A percentile compares a stretch with the other conserved stretches of the same genome.
Conservation (phyloP, 2,329 filamentous ascomycete species). For the Phialocephala sp. region DNA sequence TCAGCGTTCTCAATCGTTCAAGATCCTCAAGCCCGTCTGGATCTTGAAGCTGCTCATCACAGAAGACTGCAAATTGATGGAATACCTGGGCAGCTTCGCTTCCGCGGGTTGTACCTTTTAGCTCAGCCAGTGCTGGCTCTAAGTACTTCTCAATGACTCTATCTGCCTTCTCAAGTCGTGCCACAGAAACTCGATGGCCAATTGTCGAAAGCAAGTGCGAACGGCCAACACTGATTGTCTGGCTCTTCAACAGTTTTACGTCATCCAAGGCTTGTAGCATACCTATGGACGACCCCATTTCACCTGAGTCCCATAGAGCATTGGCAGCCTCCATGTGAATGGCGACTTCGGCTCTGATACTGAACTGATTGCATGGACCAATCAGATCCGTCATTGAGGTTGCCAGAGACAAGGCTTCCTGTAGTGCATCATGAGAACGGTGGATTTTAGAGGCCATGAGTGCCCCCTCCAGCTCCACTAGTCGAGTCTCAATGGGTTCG, state of each 20-base stretch:
- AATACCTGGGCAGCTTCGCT: constrained; percentile 85
- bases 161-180: constrained; percentile 88
- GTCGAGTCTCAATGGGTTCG: constrained; percentile 65
- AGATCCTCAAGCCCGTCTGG: constrained; percentile 85
- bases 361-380: constrained; percentile 69
- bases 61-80: constrained; percentile 94
- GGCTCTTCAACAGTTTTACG: constrained; percentile 65
- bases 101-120: constrained; percentile 71
- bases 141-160: constrained; percentile 88
- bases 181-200: constrained; percentile 87
- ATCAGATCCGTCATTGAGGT: constrained; percentile 83
- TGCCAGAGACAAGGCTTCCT: constrained; percentile 86
- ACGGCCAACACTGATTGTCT: constrained; percentile 73
- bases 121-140: constrained; percentile 79
- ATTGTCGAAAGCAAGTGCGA: constrained; percentile 86
- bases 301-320: constrained; percentile 92
- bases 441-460: constrained; percentile 77
- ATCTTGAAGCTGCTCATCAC: constrained; percentile 91
- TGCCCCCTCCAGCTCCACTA: constrained; percentile 78
- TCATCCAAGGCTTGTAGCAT: constrained; percentile 80
- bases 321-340: constrained; percentile 84
- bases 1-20: constrained; percentile 77
- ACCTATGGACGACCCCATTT: constrained; percentile 85
- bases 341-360: constrained; percentile 76
- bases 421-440: constrained; percentile 78